Evolutionary conservation across 441 rosid species (phyloP).

Genomic region (Gossypium davidsonii): DNA sequence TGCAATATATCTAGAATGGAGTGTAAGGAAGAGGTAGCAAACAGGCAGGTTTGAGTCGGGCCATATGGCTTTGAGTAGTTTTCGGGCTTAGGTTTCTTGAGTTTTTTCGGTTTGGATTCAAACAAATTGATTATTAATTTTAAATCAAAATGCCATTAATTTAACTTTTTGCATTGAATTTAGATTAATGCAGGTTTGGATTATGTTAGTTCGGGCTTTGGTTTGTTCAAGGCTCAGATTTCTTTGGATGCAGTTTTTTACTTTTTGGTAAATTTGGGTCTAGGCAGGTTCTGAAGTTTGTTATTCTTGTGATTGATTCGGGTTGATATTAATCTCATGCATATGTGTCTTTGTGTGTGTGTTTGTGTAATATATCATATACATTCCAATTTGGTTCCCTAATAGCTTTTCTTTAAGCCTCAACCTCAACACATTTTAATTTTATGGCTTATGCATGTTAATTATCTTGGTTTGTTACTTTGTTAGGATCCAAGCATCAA

Average conservation of each 20-base stretch:
- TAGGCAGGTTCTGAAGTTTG: background rate
- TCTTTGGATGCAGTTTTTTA: background rate
- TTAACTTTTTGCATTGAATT: background rate
- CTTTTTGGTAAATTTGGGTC: background rate
- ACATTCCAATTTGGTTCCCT: background rate
- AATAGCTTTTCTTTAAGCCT: background rate
- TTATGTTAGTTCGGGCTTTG: background rate
- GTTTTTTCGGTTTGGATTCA: background rate
- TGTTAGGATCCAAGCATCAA: slow-evolving; percentile 88
- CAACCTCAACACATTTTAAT: background rate
- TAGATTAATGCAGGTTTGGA: background rate
- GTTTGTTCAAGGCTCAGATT: background rate
- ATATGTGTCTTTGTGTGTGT: too few relatives aligned
- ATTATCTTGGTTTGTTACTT: slow-evolving; percentile 27
- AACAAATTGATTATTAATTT: background rate
- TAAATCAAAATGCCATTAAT: background rate
- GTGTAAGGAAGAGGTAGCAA: background rate
- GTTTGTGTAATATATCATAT: too few relatives aligned
- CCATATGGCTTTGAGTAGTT: background rate
- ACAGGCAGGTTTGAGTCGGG: background rate
- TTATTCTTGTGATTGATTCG: background rate
- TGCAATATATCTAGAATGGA: background rate
- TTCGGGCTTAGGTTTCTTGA: too few relatives aligned
- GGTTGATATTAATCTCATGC: background rate
- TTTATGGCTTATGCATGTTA: background rate